These are phyloP conservation scores for Scutellaria galericulata DNA, from an alignment of 257 asterid genomes.

Conservation along the genomic window DNA sequence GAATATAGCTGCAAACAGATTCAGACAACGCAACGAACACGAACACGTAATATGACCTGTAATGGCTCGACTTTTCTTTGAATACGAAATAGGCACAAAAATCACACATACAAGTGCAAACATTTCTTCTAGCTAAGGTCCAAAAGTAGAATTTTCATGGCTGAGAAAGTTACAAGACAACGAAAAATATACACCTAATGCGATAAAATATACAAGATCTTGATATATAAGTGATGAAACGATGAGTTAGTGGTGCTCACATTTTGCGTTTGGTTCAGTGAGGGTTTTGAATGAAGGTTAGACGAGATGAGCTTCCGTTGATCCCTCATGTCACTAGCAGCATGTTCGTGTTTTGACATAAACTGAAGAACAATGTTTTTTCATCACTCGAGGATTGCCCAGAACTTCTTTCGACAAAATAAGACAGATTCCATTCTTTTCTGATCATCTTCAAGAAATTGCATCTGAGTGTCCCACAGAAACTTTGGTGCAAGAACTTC, in stretches of 20 bases:
- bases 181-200: constrained; percentile 8
- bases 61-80: not conserved
- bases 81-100: not conserved
- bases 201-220: constrained; percentile 32
- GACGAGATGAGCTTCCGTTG: constrained; percentile 2
- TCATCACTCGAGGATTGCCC: constrained; percentile 61
- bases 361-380: constrained; percentile 9
- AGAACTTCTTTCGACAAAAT: constrained; percentile 80
- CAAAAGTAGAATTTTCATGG: not conserved
- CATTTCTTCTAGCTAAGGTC: not conserved
- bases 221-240: constrained; percentile 16
- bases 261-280: not conserved
- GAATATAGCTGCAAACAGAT: too few species aligned
- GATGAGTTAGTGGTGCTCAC: constrained; percentile 39
- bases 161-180: not conserved
- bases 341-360: not conserved
- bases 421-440: constrained; percentile 64
- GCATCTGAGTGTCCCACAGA: constrained; percentile 78
- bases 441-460: constrained; percentile 64
- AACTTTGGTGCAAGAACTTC: constrained; percentile 68
- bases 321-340: constrained; percentile 21
- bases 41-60: too few species aligned
- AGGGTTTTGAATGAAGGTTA: not conserved
- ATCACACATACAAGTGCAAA: not conserved
- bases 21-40: too few species aligned